phyloP scores from a whole-genome alignment of 2,329 filamentous ascomycete genomes.

The Aspergillus hortae region DNA sequence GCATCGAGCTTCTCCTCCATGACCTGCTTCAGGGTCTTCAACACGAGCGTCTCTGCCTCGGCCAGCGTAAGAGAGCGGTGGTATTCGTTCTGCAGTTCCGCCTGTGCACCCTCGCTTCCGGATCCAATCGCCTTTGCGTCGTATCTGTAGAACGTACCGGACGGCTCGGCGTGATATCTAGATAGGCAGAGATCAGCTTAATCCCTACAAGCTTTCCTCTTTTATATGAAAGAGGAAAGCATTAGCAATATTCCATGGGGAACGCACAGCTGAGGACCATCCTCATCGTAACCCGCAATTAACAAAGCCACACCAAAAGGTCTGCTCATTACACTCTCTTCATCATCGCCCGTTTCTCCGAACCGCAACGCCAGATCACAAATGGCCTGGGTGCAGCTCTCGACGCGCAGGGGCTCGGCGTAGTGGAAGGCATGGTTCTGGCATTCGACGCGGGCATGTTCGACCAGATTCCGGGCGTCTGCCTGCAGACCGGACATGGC shows the following conservation, averaged over 20 bases:
- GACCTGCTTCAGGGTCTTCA: conserved; percentile 98
- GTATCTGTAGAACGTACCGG: conserved; percentile 97
- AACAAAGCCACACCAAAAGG: conserved; percentile 95
- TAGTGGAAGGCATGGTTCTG: conserved; percentile 99
- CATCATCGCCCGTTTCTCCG: conserved; percentile 93
- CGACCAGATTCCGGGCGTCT: conserved; percentile 94
- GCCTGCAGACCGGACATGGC: conserved; percentile 98
- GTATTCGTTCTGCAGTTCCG: conserved; percentile 97
- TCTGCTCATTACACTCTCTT: conserved; percentile 97
- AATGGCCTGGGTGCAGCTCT: conserved; percentile 98
- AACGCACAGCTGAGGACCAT: conserved; percentile 80
- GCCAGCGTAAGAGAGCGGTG: conserved; percentile 93
- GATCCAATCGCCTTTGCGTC: conserved; percentile 98
- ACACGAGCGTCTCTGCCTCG: conserved; percentile 89
- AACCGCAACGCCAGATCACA: conserved; percentile 95
- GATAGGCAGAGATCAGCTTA: neutral
- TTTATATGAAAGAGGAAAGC: neutral
- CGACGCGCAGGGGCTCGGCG: conserved; percentile 88
- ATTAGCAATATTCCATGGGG: neutral
- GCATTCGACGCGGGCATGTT: conserved; percentile 95
- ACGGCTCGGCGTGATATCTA: conserved; percentile 94
- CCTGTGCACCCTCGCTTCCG: conserved; percentile 94
- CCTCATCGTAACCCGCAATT: conserved; percentile 96
- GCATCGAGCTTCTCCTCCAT: conserved; percentile 99
- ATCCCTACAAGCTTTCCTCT: too few species aligned